Percentiles rank a stretch among this genome's conserved stretches.
Evolutionary conservation across 495 filamentous ascomycete genomes (phyloP).

Genomic region (Darksidea phi): DNA sequence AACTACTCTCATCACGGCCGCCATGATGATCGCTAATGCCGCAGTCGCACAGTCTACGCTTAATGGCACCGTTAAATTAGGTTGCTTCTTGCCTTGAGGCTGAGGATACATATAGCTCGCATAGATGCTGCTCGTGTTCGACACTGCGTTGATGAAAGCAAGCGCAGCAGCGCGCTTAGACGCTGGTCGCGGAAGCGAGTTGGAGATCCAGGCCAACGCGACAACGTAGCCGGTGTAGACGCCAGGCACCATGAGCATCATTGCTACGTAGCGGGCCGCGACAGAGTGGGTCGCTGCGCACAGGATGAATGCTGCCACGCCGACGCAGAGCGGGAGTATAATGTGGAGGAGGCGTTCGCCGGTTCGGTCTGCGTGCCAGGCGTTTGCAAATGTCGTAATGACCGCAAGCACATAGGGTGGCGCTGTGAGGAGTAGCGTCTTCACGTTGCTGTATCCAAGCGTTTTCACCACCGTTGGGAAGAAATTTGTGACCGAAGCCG

Average conservation of each 20-base stretch:
- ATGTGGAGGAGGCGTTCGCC: conserved; percentile 81
- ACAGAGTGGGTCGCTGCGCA: conserved; percentile 63
- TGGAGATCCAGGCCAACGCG: conserved; percentile 73
- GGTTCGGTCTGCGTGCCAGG: conserved; percentile 75
- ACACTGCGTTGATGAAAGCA: conserved; percentile 77
- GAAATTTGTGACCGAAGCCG: conserved; percentile 80
- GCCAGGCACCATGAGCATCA: conserved; percentile 77
- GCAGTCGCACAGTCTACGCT: conserved; percentile 69
- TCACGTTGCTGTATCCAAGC: conserved; percentile 64
- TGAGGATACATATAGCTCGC: conserved; percentile 70
- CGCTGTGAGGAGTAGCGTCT: conserved; percentile 71
- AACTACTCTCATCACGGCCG: conserved; percentile 63
- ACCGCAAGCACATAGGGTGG: conserved; percentile 62
- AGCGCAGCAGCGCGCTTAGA: conserved; percentile 79
- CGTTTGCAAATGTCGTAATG: conserved; percentile 67
- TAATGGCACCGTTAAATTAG: conserved; percentile 60
- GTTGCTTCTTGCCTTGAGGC: conserved; percentile 30
- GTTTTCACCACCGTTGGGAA: conserved; percentile 82
- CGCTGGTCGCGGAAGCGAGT: conserved; percentile 77
- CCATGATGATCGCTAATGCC: conserved; percentile 63
- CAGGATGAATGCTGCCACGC: conserved; percentile 72
- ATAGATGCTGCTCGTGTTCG: conserved; percentile 73
- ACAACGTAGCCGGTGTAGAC: conserved; percentile 68
- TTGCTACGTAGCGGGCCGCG: conserved; percentile 71
- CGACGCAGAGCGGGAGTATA: conserved; percentile 63